These are phyloP conservation scores for Oryza glaberrima DNA, from an alignment of 176 grass and related monocot species.

Conservation along the genomic window DNA sequence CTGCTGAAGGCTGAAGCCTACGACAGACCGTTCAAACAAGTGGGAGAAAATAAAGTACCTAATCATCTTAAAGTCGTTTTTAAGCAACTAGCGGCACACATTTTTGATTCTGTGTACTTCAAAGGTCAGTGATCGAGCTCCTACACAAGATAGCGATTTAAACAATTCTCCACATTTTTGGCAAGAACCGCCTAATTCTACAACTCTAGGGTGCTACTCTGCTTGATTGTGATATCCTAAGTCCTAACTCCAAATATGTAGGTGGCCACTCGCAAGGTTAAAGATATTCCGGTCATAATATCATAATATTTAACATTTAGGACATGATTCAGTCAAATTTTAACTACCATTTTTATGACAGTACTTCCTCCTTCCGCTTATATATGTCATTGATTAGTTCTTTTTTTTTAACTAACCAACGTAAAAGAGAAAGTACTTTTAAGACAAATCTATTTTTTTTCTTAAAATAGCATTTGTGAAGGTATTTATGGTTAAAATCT, in stretches of 20 bases:
- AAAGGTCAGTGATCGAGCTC: not conserved
- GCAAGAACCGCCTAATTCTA: not conserved
- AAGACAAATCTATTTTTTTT: too few species aligned
- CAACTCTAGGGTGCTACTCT: not conserved
- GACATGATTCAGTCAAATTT: too few species aligned
- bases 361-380: too few species aligned
- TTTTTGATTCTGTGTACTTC: not conserved
- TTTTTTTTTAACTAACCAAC: too few species aligned
- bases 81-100: constrained; percentile 18
- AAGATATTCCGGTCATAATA: not conserved
- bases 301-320: too few species aligned
- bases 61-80: constrained; percentile 22
- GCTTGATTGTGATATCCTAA: not conserved
- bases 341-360: too few species aligned
- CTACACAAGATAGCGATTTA: not conserved
- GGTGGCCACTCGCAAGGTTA: not conserved
- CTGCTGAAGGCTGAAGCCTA: not conserved
- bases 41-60: constrained; percentile 29
- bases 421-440: too few species aligned
- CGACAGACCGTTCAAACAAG: constrained; percentile 15
- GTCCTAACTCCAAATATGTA: not conserved
- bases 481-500: too few species aligned
- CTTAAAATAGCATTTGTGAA: too few species aligned
- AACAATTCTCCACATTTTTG: not conserved
- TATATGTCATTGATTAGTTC: too few species aligned